phyloP scores from a whole-genome alignment of 2,329 filamentous ascomycete species.

The Fusarium siculi region DNA sequence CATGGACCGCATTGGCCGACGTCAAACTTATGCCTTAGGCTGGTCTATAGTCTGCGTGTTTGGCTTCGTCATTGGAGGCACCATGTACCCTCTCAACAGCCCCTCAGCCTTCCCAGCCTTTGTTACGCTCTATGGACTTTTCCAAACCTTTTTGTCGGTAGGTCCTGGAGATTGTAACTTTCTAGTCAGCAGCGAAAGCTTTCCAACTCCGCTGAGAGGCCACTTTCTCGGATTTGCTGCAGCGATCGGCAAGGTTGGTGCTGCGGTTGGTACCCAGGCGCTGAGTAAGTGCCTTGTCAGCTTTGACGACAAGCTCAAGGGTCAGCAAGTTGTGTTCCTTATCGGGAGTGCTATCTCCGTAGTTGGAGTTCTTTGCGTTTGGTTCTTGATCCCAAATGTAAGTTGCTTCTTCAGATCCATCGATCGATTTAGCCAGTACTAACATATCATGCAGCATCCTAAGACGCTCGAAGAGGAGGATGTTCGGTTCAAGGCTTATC shows the following conservation, averaged over 20 bases:
- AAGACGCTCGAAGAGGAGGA: neutral
- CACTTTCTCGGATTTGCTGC: neutral
- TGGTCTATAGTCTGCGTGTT: neutral
- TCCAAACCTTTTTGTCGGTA: neutral
- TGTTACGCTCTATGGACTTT: neutral
- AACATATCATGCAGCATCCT: neutral
- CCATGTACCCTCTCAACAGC: neutral
- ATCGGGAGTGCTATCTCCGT: neutral
- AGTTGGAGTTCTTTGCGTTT: neutral
- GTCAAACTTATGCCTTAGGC: neutral
- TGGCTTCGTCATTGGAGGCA: neutral
- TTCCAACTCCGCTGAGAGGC: neutral
- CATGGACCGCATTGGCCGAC: neutral
- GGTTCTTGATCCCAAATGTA: neutral
- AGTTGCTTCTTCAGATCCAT: neutral
- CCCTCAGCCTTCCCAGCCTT: neutral
- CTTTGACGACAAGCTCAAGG: neutral
- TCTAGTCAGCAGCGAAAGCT: neutral
- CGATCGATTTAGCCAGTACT: rapidly evolving
- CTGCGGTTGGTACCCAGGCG: neutral
- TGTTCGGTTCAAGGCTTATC: neutral
- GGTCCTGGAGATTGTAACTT: neutral
- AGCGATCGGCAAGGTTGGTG: neutral
- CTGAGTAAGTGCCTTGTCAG: neutral
- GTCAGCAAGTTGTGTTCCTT: neutral